Percentiles rank a stretch among this genome's conserved stretches.
phyloP scores from a whole-genome alignment of 2,329 filamentous ascomycete genomes.

The Claviceps citrina region DNA sequence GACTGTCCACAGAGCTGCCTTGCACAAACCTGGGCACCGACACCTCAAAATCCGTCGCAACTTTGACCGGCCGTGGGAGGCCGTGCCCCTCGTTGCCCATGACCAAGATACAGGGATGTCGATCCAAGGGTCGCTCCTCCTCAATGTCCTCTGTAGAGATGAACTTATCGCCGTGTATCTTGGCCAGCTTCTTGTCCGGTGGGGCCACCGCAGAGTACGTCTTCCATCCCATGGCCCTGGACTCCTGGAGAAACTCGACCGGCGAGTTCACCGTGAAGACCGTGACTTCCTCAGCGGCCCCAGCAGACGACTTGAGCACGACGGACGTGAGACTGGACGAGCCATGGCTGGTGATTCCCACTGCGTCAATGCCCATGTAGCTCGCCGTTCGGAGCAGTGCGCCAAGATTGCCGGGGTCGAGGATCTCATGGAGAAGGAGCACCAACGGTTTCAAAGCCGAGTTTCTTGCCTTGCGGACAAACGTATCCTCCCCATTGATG shows the following conservation, averaged over 20 bases:
- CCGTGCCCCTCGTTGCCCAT: slow-evolving; percentile 72
- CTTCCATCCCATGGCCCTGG: slow-evolving; percentile 59
- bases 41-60: slow-evolving; percentile 48
- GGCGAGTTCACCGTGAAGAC: slow-evolving; percentile 57
- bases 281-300: slow-evolving; percentile 67
- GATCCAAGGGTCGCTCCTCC: slow-evolving; percentile 34
- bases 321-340: slow-evolving; percentile 62
- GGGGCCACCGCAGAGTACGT: slow-evolving; percentile 60
- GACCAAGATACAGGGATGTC: slow-evolving; percentile 60
- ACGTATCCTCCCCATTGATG: slow-evolving; percentile 53
- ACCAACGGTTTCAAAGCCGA: slow-evolving; percentile 47
- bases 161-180: slow-evolving; percentile 25
- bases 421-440: slow-evolving; percentile 57
- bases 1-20: slow-evolving; percentile 57
- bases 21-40: slow-evolving; percentile 45
- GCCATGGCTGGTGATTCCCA: slow-evolving; percentile 59
- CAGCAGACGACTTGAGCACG: slow-evolving; percentile 74
- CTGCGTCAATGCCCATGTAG: slow-evolving; percentile 77
- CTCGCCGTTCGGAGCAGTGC: slow-evolving; percentile 77
- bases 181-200: slow-evolving; percentile 19
- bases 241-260: slow-evolving; percentile 52
- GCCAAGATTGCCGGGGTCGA: slow-evolving; percentile 82
- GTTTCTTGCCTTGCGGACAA: slow-evolving; percentile 22
- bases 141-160: slow-evolving; percentile 36
- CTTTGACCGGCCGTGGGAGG: slow-evolving; percentile 46